Conservation (phyloP, 495 filamentous ascomycete species). For the Penicillium egyptiacum region DNA sequence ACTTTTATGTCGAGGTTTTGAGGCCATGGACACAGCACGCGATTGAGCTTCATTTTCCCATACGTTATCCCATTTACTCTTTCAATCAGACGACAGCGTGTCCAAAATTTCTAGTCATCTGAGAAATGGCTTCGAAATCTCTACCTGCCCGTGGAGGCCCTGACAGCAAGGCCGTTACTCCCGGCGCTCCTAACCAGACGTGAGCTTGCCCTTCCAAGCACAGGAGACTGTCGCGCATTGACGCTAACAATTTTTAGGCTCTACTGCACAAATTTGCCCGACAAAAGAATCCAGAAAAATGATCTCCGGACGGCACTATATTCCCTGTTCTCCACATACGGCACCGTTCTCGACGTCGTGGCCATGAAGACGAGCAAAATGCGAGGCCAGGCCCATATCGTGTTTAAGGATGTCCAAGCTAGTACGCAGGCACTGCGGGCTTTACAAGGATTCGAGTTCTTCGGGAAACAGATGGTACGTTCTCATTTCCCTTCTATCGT, state of each 20-base stretch:
- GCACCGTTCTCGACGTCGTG: slow-evolving; percentile 90
- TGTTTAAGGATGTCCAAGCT: slow-evolving; percentile 81
- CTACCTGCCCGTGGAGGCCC: slow-evolving; percentile 38
- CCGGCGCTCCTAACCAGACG: slow-evolving; percentile 68
- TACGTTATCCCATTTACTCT: background rate
- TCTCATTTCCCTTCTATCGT: background rate
- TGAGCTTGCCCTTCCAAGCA: slow-evolving; percentile 40
- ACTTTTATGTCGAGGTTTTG: slow-evolving; percentile 16
- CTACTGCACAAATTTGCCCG: slow-evolving; percentile 81
- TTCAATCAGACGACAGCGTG: background rate
- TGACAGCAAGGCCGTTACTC: slow-evolving; percentile 34
- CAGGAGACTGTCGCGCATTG: slow-evolving; percentile 14
- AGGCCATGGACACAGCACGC: slow-evolving; percentile 6
- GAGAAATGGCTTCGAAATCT: slow-evolving; percentile 42
- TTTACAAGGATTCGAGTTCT: slow-evolving; percentile 82
- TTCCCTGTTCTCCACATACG: slow-evolving; percentile 90
- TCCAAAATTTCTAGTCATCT: background rate
- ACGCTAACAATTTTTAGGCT: slow-evolving; percentile 56
- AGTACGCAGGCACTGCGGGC: slow-evolving; percentile 89
- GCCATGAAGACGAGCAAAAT: slow-evolving; percentile 84
- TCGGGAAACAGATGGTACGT: slow-evolving; percentile 83
- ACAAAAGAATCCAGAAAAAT: slow-evolving; percentile 74
- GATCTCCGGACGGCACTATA: slow-evolving; percentile 84
- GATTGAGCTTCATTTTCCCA: slow-evolving; percentile 15
- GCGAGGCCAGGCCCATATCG: slow-evolving; percentile 93